Evolutionary conservation across 257 asterid species (phyloP).

Genomic region (Coffea eugenioides): DNA sequence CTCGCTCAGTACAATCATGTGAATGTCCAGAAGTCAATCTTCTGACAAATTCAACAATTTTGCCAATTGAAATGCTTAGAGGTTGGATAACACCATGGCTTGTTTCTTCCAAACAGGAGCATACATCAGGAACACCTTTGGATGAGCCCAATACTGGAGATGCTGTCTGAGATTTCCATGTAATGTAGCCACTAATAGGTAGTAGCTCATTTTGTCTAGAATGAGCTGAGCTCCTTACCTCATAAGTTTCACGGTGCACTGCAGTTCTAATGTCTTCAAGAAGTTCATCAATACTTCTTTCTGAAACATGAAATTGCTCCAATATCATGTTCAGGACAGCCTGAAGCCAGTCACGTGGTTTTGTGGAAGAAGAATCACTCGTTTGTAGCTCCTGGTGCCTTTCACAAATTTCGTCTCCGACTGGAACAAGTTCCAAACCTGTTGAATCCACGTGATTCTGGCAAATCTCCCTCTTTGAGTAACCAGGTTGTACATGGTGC

Average conservation of each 20-base stretch:
- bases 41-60: conserved; percentile 36
- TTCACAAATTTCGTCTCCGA: conserved; percentile 23
- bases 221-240: background rate
- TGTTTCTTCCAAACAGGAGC: conserved; percentile 30
- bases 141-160: conserved; percentile 36
- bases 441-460: conserved; percentile 21
- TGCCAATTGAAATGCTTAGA: conserved; percentile 26
- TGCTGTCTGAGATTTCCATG: conserved; percentile 65
- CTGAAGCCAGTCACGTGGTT: conserved; percentile 51
- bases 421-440: conserved; percentile 43
- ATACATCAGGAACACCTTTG: conserved; percentile 5
- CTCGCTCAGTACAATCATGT: conserved; percentile 3
- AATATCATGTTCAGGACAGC: conserved; percentile 33
- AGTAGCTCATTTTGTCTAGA: conserved; percentile 28
- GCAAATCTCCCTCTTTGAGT: conserved; percentile 20
- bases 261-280: conserved; percentile 50
- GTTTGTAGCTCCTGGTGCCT: conserved; percentile 11
- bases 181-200: conserved; percentile 53
- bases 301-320: conserved; percentile 47
- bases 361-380: conserved; percentile 16
- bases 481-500: conserved; percentile 19
- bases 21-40: conserved; percentile 18
- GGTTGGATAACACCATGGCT: conserved; percentile 18
- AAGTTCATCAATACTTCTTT: conserved; percentile 51
- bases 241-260: conserved; percentile 13